Evolutionary conservation across 1,139 yeast genomes (phyloP), one percentile per base, ranked within the genome.

Genomic region (Scheffersomyces cryptocercus): DNA sequence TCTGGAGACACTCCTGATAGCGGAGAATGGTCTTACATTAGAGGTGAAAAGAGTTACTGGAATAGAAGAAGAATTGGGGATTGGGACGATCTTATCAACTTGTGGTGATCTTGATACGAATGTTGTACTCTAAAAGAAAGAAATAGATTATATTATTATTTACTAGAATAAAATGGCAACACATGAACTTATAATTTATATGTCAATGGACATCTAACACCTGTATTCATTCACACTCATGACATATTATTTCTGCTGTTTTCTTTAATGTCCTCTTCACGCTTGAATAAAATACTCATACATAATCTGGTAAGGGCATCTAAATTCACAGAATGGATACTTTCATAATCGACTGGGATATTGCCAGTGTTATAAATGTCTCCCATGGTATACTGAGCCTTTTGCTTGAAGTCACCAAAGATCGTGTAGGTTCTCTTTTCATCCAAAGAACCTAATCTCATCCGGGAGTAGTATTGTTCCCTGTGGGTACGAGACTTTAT

Each of bases 31-130:
- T 75, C 70, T 28, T 75, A 77, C 43, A 77, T 77, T 37, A 68
- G 63, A 15, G 97, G 96, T 0, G 72, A 73, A 2, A 68, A 75
- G 32, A 80, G 88, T 56, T 91, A 91, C 61, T 91, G 97, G 98
- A 81, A 79, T 52, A 78, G 88, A 56, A 80, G 95, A 62, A 76
- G 73, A 51, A 67, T 62, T 4, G 68, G 69, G 7, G 79, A 84
- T 53, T 85, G 93, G 93, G 65, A 67, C 14, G 85, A 69, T 33
- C 56, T 83, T 28, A 51, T 69, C 10, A 63, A 72, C 41, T 64
- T 84, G 41, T 84, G 88, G 88, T 82, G 53, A 47, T 29, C 20
- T 14, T 14, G 20, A 14, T 20, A 20, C 26, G 8, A 5, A 20
- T 20, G 5, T 20, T 20, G 26, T 20, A 20, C 26, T 20, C 26